phyloP scores from a whole-genome alignment of 805 yeast genomes.

The Ogataea populi-albae region DNA sequence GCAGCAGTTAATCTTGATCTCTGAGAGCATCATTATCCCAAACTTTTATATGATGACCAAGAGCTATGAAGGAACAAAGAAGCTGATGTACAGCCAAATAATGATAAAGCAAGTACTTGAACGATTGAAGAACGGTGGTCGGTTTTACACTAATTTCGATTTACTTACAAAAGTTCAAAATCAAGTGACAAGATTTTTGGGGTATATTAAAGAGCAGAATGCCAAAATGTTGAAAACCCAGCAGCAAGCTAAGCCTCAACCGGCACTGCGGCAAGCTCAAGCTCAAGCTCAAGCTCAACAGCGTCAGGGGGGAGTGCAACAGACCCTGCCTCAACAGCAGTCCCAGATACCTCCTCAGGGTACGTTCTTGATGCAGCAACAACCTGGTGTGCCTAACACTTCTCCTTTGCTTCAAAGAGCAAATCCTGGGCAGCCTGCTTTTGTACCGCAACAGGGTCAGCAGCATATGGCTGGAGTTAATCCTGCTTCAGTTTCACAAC shows the following conservation, averaged over 20 bases:
- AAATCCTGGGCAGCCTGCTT: constrained; percentile 4
- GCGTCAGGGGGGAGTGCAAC: constrained; percentile 10
- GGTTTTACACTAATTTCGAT: constrained; percentile 70
- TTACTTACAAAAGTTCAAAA: constrained; percentile 64
- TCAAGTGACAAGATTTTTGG: constrained; percentile 73
- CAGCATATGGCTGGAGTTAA: constrained; percentile 12
- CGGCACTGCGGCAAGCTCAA: constrained; percentile 14
- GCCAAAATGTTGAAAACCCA: constrained; percentile 26
- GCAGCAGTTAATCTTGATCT: constrained; percentile 60
- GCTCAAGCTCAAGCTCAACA: constrained; percentile 1
- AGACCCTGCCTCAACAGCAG: constrained; percentile 19
- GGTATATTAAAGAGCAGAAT: constrained; percentile 63
- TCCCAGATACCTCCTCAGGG: constrained; percentile 19
- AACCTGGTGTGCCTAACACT: constrained; percentile 6
- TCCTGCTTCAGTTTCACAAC: constrained; percentile 23
- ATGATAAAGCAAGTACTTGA: constrained; percentile 78
- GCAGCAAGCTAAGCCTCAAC: constrained; percentile 11
- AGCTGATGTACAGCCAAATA: constrained; percentile 72
- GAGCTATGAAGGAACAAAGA: constrained; percentile 70
- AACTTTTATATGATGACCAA: constrained; percentile 74
- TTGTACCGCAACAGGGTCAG: constrained; percentile 12
- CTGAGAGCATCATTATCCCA: constrained; percentile 69
- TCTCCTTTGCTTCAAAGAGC: constrained; percentile 13
- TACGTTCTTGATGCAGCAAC: constrained; percentile 18
- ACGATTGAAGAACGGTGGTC: constrained; percentile 45